A percentile compares a stretch with the other conserved stretches of the same genome.
Conservation (phyloP, 805 yeast genomes). For the Torulaspora quercuum region DNA sequence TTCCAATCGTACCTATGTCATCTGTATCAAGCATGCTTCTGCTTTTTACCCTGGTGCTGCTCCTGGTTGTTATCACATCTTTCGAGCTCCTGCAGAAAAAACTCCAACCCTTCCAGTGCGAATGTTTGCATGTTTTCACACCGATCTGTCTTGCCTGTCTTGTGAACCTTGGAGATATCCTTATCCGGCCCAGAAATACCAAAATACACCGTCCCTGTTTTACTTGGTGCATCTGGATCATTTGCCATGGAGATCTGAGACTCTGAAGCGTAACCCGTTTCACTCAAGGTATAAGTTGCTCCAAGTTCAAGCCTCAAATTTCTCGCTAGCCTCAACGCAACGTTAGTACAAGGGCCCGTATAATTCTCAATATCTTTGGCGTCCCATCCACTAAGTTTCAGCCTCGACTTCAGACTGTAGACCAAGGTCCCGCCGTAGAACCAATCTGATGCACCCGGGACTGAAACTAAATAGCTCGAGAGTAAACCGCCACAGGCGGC, state of each 20-base stretch:
- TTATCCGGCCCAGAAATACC: conserved; percentile 67
- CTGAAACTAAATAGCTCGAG: conserved; percentile 73
- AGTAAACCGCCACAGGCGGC: conserved; percentile 89
- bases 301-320: conserved; percentile 78
- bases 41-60: conserved; percentile 10
- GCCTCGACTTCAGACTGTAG: conserved; percentile 69
- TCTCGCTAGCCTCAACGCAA: conserved; percentile 72
- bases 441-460: conserved; percentile 81
- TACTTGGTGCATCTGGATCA: conserved; percentile 36
- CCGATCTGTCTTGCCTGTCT: conserved; percentile 52
- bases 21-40: conserved; percentile 3
- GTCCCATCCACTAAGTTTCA: conserved; percentile 76
- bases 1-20: too few relatives aligned
- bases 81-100: conserved; percentile 50
- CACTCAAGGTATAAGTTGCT: conserved; percentile 75
- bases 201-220: conserved; percentile 60
- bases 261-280: conserved; percentile 75
- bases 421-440: conserved; percentile 82
- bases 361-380: conserved; percentile 63
- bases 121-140: conserved; percentile 70
- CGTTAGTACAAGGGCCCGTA: conserved; percentile 78
- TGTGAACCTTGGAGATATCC: conserved; percentile 43
- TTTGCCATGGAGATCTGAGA: conserved; percentile 48
- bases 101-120: conserved; percentile 63
- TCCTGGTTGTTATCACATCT: conserved; percentile 7